A percentile compares a stretch with the other conserved stretches of the same genome.
Conservation (phyloP, 192 early-diverging fungal species). For the Coemansia sp. region DNA sequence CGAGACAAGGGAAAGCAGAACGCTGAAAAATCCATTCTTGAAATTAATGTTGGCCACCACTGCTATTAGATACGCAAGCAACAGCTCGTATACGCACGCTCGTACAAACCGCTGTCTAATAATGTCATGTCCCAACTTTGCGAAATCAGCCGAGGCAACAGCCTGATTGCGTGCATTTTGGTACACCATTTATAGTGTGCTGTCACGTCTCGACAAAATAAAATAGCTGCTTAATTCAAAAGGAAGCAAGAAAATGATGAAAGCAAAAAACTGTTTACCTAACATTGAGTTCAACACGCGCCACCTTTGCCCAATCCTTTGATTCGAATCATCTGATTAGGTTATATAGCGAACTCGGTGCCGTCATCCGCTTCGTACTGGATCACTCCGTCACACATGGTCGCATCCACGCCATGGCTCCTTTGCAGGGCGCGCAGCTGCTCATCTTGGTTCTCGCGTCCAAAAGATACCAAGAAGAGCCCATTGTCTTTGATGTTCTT, state of each 20-base stretch:
- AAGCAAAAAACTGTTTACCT: neutral
- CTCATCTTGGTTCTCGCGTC: constrained; percentile 67
- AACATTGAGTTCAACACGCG: neutral
- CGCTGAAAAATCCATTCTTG: constrained; percentile 14
- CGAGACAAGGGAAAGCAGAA: constrained; percentile 30
- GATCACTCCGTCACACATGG: constrained; percentile 72
- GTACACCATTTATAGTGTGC: constrained; percentile 15
- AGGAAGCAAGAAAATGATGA: neutral
- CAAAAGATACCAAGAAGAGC: constrained; percentile 89
- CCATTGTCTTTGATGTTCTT: constrained; percentile 92
- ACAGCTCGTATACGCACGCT: constrained; percentile 41
- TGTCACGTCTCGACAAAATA: constrained; percentile 4
- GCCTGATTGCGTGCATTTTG: constrained; percentile 37
- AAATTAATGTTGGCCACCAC: constrained; percentile 35
- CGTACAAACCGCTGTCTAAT: constrained; percentile 45
- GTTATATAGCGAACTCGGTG: constrained; percentile 31
- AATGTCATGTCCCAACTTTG: constrained; percentile 32
- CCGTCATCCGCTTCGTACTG: constrained; percentile 40
- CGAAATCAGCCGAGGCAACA: constrained; percentile 47
- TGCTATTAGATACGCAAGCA: constrained; percentile 36
- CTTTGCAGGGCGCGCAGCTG: constrained; percentile 73
- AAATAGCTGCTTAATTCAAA: neutral
- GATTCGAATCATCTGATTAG: neutral
- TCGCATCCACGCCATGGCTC: constrained; percentile 86
- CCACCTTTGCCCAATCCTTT: neutral